Conservation (phyloP, 208 protist species). For the Kentomonas sorsogonicus region DNA sequence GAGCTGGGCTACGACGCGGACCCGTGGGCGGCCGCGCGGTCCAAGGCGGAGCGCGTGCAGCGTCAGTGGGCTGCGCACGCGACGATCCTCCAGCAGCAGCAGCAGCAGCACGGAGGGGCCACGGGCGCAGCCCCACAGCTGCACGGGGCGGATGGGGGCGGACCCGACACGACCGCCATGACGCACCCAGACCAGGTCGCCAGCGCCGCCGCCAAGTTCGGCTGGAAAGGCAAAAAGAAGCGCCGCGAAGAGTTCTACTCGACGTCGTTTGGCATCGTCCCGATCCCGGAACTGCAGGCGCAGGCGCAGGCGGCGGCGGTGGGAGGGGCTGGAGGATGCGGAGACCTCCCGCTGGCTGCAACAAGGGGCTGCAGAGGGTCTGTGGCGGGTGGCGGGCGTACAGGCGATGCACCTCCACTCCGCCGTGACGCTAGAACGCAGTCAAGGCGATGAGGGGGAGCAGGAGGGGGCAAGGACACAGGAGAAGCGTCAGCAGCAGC, state of each 20-base stretch:
- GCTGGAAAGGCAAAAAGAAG: slow-evolving; percentile 11
- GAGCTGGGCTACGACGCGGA: slow-evolving; percentile 80
- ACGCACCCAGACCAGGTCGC: neutral
- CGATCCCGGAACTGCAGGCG: slow-evolving; percentile 9
- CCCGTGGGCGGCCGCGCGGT: slow-evolving; percentile 29
- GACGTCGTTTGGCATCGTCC: neutral
- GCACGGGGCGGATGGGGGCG: no score
- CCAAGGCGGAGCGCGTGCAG: slow-evolving; percentile 33
- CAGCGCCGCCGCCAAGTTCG: neutral
- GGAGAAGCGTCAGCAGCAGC: neutral
- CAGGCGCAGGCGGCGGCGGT: neutral
- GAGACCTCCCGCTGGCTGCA: neutral
- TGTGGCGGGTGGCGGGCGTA: slow-evolving; percentile 35
- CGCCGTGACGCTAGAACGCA: slow-evolving; percentile 28
- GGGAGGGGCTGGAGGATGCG: no score
- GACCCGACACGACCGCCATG: no score
- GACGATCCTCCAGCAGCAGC: neutral
- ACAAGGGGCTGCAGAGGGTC: neutral
- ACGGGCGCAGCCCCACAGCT: no score
- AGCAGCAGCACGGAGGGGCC: no score
- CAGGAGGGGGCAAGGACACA: neutral
- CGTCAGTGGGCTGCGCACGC: neutral
- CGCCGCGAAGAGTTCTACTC: slow-evolving; percentile 18
- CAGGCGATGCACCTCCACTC: slow-evolving; percentile 80
- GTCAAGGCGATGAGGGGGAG: neutral